Percentiles rank a stretch among this genome's conserved stretches.
Conservation (phyloP, 805 yeast species). For the Candida jianshihensis region DNA sequence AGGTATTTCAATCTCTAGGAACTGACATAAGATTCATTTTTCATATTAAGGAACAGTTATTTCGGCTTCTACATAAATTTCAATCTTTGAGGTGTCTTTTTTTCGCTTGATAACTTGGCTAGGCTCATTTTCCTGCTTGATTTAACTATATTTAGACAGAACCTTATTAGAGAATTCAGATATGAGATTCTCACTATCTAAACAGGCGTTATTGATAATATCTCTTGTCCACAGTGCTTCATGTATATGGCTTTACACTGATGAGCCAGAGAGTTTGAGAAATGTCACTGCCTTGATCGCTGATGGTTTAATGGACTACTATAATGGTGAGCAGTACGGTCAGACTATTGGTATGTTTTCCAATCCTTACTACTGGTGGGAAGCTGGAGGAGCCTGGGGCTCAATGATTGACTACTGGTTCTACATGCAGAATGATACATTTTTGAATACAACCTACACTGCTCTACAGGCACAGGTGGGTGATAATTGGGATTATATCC, state of each 20-base stretch:
- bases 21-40: too few relatives aligned
- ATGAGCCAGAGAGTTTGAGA: conserved; percentile 24
- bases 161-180: not conserved
- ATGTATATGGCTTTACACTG: conserved; percentile 23
- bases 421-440: conserved; percentile 61
- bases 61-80: too few relatives aligned
- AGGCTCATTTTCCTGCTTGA: too few relatives aligned
- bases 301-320: conserved; percentile 68
- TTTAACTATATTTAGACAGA: not conserved
- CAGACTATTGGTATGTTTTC: conserved; percentile 69
- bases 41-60: too few relatives aligned
- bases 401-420: conserved; percentile 58
- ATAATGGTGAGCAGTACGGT: conserved; percentile 54
- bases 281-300: conserved; percentile 51
- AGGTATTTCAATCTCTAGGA: too few relatives aligned
- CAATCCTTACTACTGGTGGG: conserved; percentile 86
- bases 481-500: conserved; percentile 59
- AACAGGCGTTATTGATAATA: not conserved
- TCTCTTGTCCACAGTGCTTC: conserved; percentile 2
- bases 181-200: not conserved
- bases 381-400: conserved; percentile 72
- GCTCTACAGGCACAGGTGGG: conserved; percentile 65
- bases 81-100: too few relatives aligned
- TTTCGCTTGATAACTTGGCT: too few relatives aligned
- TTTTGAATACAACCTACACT: conserved; percentile 43